Base-by-base conservation (phyloP, 1,139 yeast genomes). In the Debaryomyces udenii region DNA sequence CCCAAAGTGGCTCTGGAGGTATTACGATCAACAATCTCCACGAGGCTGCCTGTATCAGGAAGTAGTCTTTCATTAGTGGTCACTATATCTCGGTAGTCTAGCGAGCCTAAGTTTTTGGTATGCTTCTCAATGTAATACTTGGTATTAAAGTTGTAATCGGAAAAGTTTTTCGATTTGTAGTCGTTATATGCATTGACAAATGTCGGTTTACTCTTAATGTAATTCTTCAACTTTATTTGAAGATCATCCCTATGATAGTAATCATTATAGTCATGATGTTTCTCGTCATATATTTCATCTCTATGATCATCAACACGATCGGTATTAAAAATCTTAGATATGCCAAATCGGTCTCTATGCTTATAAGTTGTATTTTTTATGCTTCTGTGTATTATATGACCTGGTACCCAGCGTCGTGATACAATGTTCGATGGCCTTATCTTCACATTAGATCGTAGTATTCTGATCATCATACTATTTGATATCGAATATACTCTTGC, bases 41-140 rank as follows among this genome's bases (percentile, higher is more conserved):
- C 61, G 1, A 72, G 41, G 1, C 75, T 66, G 0, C 78, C 78
- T 3, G 48, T 40, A 1, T 38, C 40, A 0, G 73, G 71, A 9
- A 52, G 46, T 5, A 31, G 40, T 10, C 44, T 43, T 14, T 29
- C 31, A 31, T 27, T 35, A 9, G 37, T 16, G n/a, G 13, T 27
- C 4, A 30, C 30, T n/a, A 35, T 35, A 38, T 17, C 26, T 26
- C 38, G 24, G 14, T 27, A 11, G 18, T 23, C 26, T 27, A 15
- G 16, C 10, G 30, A 14, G 15, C 23, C 9, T 22, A 4, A 13
- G 23, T 9, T 20, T 7, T n/a, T 27, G 24, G n/a, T 26, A 16
- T 14, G 6, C 9, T 26, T 16, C 18, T 34, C 18, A 6, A 24
- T 26, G 26, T 18, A 26, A 9, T 10, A 16, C 6, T 16, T 17